A percentile compares a stretch with the other conserved stretches of the same genome.
Evolutionary conservation across 768 basidiomycete species (phyloP).

Genomic region (Phanerochaete carnosa): DNA sequence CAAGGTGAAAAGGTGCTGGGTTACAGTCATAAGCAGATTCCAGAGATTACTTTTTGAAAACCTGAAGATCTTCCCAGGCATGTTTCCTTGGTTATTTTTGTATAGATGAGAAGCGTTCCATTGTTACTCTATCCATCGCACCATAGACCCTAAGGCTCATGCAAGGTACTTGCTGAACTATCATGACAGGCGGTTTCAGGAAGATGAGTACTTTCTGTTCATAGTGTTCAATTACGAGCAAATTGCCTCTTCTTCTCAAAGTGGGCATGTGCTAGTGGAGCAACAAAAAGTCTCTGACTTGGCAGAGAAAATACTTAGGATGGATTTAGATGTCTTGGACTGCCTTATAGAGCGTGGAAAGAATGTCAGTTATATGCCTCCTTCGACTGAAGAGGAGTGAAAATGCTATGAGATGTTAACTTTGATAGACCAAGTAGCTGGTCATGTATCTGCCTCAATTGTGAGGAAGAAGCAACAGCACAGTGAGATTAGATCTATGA

Average conservation of each 20-base stretch:
- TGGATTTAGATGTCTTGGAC: conserved; percentile 25
- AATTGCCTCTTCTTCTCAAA: conserved; percentile 23
- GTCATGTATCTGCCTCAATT: conserved; percentile 22
- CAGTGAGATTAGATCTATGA: conserved; percentile 20
- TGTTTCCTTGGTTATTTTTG: neutral
- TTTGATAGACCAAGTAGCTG: conserved; percentile 33
- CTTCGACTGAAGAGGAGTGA: conserved; percentile 29
- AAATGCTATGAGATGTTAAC: conserved; percentile 30
- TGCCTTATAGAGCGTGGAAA: conserved; percentile 21
- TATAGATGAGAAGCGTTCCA: neutral
- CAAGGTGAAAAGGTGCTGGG: conserved; percentile 24
- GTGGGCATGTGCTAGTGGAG: conserved; percentile 22
- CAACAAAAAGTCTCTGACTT: conserved; percentile 15
- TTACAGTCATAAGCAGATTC: conserved; percentile 23
- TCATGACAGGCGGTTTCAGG: conserved; percentile 37
- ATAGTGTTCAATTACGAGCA: conserved; percentile 37
- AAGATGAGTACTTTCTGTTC: conserved; percentile 31
- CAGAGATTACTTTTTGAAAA: conserved; percentile 33
- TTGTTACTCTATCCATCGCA: neutral
- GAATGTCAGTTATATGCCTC: conserved; percentile 26
- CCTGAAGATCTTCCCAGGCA: conserved; percentile 29
- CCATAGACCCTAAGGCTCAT: neutral
- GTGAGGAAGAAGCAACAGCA: conserved; percentile 24
- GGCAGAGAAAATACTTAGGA: conserved; percentile 10
- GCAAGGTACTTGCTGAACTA: neutral